Base-by-base conservation (phyloP, 371 early-diverging fungal species). In the Thermomucor indicae-seudaticae region DNA sequence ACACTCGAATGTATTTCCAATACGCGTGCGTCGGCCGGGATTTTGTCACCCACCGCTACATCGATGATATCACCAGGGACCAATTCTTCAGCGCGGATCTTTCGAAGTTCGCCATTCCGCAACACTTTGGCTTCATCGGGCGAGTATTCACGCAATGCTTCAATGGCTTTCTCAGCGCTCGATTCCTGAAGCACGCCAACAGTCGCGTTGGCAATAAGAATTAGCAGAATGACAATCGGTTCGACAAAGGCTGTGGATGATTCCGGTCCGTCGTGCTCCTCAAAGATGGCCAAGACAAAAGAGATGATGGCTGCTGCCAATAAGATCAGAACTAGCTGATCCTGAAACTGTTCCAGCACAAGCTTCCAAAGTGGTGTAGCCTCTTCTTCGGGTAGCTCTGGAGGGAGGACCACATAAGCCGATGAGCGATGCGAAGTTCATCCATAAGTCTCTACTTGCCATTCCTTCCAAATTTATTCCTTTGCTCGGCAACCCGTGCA, bases 51-150 rank as follows among this genome's bases (percentile, higher is more conserved):
- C 1, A 93, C 91, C 45, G 87, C 73, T 23, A 97, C 63, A 29
- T 86, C 83, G 45, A 97, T 83, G 47, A 97, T 88, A 76, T 97
- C 97, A 43, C 98, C 98, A n/a, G 97, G 98, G 11, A 98, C 97
- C 22, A 98, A 64, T 25, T 93, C 89, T 29, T 75, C 67, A 6
- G 96, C 83, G 25, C 84, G 61, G 31, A 95, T 77, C 67, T 84
- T 89, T 34, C 64, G 48, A 14, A 80, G 40, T 16, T 75, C 55
- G 55, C 86, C 76, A 16, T 51, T 19, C 32, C 97, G 88, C 35
- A 93, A 51, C 10, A 93, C 97, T 52, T 84, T 88, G 48, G 95
- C 90, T 70, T 95, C 96, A 68, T 95, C 95, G 27, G 97, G 95
- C 19, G 96, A 88, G 68, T 93, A 96, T 63, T 94, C 89, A 52